Conservation (phyloP, 768 basidiomycete genomes). For the Podaxis sp. region DNA sequence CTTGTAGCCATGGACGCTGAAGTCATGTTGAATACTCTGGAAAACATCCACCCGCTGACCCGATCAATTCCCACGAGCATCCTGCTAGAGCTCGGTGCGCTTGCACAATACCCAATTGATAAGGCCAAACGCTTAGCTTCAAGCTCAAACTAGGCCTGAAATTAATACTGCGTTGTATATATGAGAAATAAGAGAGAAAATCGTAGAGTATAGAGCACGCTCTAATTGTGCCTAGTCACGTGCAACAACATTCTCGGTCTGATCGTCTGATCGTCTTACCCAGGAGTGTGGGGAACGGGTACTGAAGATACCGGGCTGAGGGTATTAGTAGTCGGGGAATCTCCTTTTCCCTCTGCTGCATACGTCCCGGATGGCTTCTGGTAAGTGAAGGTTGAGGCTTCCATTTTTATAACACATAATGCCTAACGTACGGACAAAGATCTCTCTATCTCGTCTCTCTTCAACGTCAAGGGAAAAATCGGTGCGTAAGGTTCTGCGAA, state of each 20-base stretch:
- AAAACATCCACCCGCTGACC: background rate
- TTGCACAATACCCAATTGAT: too few species aligned
- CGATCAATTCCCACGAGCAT: slow-evolving; percentile 3
- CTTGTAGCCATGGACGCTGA: background rate
- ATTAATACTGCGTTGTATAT: too few species aligned
- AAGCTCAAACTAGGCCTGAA: too few species aligned
- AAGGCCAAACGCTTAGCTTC: too few species aligned
- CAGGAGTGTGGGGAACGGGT: background rate
- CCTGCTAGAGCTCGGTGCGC: background rate
- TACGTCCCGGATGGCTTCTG: background rate
- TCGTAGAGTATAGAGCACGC: too few species aligned
- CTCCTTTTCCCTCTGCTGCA: background rate
- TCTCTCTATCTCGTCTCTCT: slow-evolving; percentile 16
- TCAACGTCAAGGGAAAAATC: slow-evolving; percentile 19
- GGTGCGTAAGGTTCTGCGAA: background rate
- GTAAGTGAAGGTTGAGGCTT: background rate
- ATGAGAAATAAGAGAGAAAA: too few species aligned
- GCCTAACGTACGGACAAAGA: slow-evolving; percentile 2
- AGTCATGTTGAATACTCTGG: background rate
- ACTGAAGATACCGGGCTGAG: slow-evolving; percentile 3
- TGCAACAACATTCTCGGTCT: too few species aligned
- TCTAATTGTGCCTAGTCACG: too few species aligned
- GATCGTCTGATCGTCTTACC: background rate
- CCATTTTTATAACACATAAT: background rate
- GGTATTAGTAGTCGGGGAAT: background rate